These are phyloP conservation scores for Chenopodium berlandieri DNA, from an alignment of 148 eudicot species.

Conservation along the genomic window DNA sequence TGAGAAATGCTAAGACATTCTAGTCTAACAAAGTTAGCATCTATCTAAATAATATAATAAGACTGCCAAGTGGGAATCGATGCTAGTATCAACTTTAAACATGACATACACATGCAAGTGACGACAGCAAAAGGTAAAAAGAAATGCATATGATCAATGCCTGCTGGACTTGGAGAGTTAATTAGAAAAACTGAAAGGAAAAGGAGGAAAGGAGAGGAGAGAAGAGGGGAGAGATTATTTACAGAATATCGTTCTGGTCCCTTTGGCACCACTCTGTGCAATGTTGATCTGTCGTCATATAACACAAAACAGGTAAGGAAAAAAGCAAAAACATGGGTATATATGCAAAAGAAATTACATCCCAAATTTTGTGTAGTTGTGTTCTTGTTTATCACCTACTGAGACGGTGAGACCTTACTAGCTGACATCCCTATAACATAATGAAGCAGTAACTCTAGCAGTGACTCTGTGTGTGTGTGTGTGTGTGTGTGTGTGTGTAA, in stretches of 20 bases:
- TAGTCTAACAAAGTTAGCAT: background rate
- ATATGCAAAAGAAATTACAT: background rate
- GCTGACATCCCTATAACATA: background rate
- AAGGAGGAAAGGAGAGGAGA: background rate
- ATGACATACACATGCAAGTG: background rate
- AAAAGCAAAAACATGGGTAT: background rate
- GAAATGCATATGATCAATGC: background rate
- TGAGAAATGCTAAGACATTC: background rate
- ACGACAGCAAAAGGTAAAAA: background rate
- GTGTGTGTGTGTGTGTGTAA: background rate
- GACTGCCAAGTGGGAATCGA: background rate
- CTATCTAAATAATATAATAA: background rate
- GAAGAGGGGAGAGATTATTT: slow-evolving; percentile 15
- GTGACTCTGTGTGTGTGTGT: background rate
- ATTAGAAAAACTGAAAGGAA: no score
- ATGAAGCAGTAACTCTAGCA: background rate
- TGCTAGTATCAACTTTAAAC: background rate
- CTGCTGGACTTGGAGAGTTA: background rate
- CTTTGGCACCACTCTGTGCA: slow-evolving; percentile 69
- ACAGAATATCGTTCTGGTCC: slow-evolving; percentile 81
- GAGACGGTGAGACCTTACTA: no score
- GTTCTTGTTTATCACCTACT: background rate
- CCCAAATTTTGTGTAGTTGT: no score
- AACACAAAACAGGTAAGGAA: background rate
- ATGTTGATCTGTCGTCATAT: slow-evolving; percentile 50